A percentile compares a stretch with the other conserved stretches of the same genome.
phyloP scores from a whole-genome alignment of 495 filamentous ascomycete species.

The Thozetella sp. region DNA sequence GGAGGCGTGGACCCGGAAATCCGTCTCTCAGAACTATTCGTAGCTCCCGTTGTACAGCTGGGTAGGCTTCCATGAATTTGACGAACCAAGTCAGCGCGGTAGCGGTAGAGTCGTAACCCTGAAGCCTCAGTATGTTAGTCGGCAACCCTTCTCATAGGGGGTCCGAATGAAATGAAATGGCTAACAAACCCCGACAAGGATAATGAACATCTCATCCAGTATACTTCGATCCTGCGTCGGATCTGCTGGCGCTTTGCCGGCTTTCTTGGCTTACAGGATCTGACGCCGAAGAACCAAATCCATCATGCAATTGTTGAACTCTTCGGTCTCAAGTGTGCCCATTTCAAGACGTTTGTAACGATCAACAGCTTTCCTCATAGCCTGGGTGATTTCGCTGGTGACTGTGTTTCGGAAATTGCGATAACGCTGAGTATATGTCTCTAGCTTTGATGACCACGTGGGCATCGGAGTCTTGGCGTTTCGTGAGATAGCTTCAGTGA shows the following conservation, averaged over 20 bases:
- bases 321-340: constrained; percentile 13
- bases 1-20: constrained; percentile 14
- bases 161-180: not conserved
- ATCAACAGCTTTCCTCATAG: constrained; percentile 19
- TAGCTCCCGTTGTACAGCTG: constrained; percentile 21
- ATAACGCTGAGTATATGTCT: constrained; percentile 19
- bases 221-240: constrained; percentile 23
- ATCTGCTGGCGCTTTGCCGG: constrained; percentile 16
- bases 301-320: constrained; percentile 32
- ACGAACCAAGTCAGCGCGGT: constrained; percentile 33
- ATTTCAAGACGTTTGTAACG: constrained; percentile 17
- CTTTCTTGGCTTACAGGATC: constrained; percentile 23
- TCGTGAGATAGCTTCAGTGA: constrained; percentile 13
- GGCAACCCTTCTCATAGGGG: not conserved
- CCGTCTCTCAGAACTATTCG: constrained; percentile 18
- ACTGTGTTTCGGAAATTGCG: constrained; percentile 16
- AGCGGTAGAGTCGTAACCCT: constrained; percentile 28
- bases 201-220: constrained; percentile 25
- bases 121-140: not conserved
- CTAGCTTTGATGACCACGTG: constrained; percentile 9
- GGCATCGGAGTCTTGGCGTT: constrained; percentile 11
- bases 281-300: constrained; percentile 34
- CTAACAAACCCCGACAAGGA: constrained; percentile 14
- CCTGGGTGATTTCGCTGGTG: constrained; percentile 15
- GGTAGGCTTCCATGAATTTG: constrained; percentile 28